Conservation (phyloP, 2,329 filamentous ascomycete genomes). For the Cladosporium sphaerospermum region DNA sequence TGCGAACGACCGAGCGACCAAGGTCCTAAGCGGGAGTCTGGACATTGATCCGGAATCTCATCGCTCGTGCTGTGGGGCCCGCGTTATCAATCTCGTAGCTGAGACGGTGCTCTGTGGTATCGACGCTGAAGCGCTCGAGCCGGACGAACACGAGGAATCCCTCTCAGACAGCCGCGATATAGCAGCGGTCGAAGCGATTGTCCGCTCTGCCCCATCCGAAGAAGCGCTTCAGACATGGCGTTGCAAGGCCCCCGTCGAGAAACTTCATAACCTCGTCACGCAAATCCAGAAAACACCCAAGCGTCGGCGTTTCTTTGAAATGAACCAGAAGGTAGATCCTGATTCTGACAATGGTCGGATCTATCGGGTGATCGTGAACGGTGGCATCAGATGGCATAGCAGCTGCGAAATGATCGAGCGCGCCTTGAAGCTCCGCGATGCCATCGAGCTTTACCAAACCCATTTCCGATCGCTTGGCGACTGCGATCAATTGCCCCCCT, state of each 20-base stretch:
- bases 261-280: not conserved
- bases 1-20: no score
- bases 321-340: not conserved
- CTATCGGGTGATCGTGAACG: not conserved
- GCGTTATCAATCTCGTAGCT: no score
- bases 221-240: constrained; percentile 4
- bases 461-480: not conserved
- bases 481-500: not conserved
- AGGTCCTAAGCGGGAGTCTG: no score
- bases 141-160: no score
- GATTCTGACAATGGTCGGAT: not conserved
- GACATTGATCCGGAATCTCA: no score
- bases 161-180: no score
- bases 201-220: no score
- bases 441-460: not conserved
- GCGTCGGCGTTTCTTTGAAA: not conserved
- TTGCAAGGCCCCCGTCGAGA: not conserved
- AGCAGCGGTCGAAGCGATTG: no score
- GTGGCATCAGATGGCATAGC: not conserved
- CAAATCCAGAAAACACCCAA: not conserved
- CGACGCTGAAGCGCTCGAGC: no score
- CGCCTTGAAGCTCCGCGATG: not conserved
- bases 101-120: no score
- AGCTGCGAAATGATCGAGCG: not conserved
- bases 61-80: no score